Evolutionary conservation across 768 basidiomycete genomes (phyloP), one percentile per base, ranked within the genome.

Genomic region (Termitomyces sp.): DNA sequence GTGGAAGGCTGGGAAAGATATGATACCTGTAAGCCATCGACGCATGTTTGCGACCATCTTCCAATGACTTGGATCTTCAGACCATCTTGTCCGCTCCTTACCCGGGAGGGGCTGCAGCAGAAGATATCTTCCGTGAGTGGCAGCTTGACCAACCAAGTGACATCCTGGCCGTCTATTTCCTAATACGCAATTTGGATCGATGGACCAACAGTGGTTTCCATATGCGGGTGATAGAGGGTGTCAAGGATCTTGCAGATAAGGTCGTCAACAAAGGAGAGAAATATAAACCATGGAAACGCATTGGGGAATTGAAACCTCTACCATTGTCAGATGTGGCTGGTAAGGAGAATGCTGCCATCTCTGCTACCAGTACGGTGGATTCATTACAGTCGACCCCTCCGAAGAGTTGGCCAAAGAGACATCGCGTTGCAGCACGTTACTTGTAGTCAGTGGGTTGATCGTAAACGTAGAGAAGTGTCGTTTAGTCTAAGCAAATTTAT

Each of bases 231-330:
- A 65, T 72, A 10, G 52, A 63, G 5, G 83, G 82, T 10, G 65
- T 82, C 50, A 57, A 72, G 4, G 61, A 67, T 30, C 64, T 82
- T 57, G 64, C 69, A 44, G 64, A 76, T 33, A 71, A 61, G 27
- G 70, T 80, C 44, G 65, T 70, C 5, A 59, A 67, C 8, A 66
- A 71, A 43, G 66, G 68, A 5, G 67, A 71, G 37, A 55, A 61
- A 13, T 82, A 78, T 62, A 78, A 61, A 64, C 67, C 82, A 2
- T 84, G 83, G 83, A 82, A 78, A 64, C 73, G 80, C 58, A 66
- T 71, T 14, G 78, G 77, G 34, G 73, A 72, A 16, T 54, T 73
- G 1, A 34, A 56, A 22, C 58, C 64, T n/a, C 50, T 60, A 58
- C 27, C 60, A 44, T 39, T 61, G 55, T 6, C 30, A 30, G 18